These are phyloP conservation scores for Penicillium sp. DNA, from an alignment of 2,329 filamentous ascomycete species.

Conservation along the genomic window DNA sequence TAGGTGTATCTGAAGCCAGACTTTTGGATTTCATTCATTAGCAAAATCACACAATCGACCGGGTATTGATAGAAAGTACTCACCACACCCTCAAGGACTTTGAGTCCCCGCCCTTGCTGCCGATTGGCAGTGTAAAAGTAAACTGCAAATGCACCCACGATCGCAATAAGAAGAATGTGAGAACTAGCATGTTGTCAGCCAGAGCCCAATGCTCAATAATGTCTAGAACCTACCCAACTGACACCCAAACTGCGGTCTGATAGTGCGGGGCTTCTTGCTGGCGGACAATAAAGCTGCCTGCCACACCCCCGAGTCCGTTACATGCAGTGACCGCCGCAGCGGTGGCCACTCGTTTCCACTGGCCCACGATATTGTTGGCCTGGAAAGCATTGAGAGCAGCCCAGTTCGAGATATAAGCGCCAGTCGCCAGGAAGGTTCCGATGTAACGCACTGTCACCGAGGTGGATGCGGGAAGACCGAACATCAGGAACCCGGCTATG, in stretches of 20 bases:
- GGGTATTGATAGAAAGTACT: slow-evolving; percentile 5
- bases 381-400: slow-evolving; percentile 63
- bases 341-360: slow-evolving; percentile 64
- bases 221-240: slow-evolving; percentile 49
- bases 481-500: slow-evolving; percentile 63
- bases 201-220: background rate
- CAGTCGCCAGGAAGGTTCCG: slow-evolving; percentile 64
- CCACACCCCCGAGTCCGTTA: slow-evolving; percentile 64
- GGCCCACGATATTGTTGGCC: slow-evolving; percentile 61
- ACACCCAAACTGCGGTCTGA: slow-evolving; percentile 65
- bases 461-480: slow-evolving; percentile 55
- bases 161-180: slow-evolving; percentile 57
- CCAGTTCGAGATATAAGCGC: slow-evolving; percentile 68
- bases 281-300: slow-evolving; percentile 64
- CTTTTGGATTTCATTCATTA: slow-evolving; percentile 17
- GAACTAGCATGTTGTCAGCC: slow-evolving; percentile 38
- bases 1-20: slow-evolving; percentile 37
- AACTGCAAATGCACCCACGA: slow-evolving; percentile 52
- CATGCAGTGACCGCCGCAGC: slow-evolving; percentile 59
- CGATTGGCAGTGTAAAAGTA: slow-evolving; percentile 56
- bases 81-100: slow-evolving; percentile 50
- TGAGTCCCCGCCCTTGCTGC: slow-evolving; percentile 47
- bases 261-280: slow-evolving; percentile 62
- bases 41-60: background rate
- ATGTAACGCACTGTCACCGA: slow-evolving; percentile 63